A percentile compares a stretch with the other conserved stretches of the same genome.
These are phyloP conservation scores for Arctostaphylos glauca DNA, from an alignment of 148 eudicot species.

Conservation along the genomic window DNA sequence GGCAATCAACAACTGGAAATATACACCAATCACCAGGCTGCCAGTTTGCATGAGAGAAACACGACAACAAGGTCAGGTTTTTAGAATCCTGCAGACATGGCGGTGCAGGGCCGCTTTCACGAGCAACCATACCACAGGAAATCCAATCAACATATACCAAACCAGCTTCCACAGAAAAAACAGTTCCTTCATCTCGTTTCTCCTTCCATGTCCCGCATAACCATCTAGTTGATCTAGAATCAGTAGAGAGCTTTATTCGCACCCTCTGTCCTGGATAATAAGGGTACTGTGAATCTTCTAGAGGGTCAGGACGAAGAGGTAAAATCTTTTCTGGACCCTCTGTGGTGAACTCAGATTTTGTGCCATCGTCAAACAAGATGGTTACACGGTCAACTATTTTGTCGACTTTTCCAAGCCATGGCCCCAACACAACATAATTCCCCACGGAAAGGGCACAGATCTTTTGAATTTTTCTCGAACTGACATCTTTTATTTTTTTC, in stretches of 20 bases:
- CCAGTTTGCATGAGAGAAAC: constrained; percentile 73
- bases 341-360: constrained; percentile 54
- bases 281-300: constrained; percentile 72
- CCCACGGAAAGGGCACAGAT: constrained; percentile 62
- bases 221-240: constrained; percentile 62
- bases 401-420: constrained; percentile 87
- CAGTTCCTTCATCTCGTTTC: constrained; percentile 57
- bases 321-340: constrained; percentile 52
- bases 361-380: constrained; percentile 74
- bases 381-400: constrained; percentile 59
- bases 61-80: constrained; percentile 54
- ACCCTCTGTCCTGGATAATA: constrained; percentile 94
- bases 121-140: constrained; percentile 43
- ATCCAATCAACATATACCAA: constrained; percentile 76
- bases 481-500: constrained; percentile 42
- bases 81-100: constrained; percentile 46
- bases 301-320: constrained; percentile 57
- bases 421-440: constrained; percentile 68
- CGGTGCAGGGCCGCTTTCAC: constrained; percentile 45
- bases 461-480: constrained; percentile 46
- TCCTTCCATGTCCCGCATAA: constrained; percentile 58
- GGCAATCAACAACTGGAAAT: constrained; percentile 26
- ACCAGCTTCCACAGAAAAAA: constrained; percentile 73
- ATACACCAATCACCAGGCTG: constrained; percentile 95
- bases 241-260: constrained; percentile 38